Evolutionary conservation across 192 early-diverging fungal species (phyloP).

Genomic region (Obelidium mucronatum): DNA sequence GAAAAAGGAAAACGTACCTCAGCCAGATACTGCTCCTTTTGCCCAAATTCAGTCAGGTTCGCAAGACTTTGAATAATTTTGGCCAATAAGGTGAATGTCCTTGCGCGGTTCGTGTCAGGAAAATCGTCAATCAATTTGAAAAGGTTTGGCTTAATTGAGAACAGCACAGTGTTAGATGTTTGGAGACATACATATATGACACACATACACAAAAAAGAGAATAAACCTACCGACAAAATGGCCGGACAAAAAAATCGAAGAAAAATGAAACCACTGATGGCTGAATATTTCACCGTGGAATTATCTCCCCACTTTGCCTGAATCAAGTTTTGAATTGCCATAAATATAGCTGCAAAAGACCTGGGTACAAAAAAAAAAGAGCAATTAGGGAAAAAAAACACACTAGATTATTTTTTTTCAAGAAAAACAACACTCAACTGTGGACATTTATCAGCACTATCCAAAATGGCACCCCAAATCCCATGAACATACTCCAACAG

Average conservation of each 20-base stretch:
- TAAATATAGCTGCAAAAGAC: constrained; percentile 22
- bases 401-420: not conserved
- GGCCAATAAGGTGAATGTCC: constrained; percentile 60
- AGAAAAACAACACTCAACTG: too few relatives aligned
- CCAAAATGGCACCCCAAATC: constrained; percentile 53
- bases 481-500: constrained; percentile 38
- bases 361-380: constrained; percentile 7
- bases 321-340: constrained; percentile 16
- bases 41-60: constrained; percentile 61
- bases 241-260: constrained; percentile 67
- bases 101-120: constrained; percentile 47
- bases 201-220: too few relatives aligned
- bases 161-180: not conserved
- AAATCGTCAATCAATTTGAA: constrained; percentile 54
- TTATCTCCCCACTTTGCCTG: constrained; percentile 7
- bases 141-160: constrained; percentile 46
- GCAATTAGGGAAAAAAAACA: not conserved
- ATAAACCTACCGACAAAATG: constrained; percentile 51
- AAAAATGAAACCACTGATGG: constrained; percentile 64
- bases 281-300: constrained; percentile 36
- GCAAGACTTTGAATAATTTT: constrained; percentile 70
- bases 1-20: not conserved
- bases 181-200: not conserved
- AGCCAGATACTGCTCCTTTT: constrained; percentile 64
- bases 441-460: constrained; percentile 44